Base-by-base conservation (phyloP, 495 filamentous ascomycete genomes). In the Talaromyces borbonicus region DNA sequence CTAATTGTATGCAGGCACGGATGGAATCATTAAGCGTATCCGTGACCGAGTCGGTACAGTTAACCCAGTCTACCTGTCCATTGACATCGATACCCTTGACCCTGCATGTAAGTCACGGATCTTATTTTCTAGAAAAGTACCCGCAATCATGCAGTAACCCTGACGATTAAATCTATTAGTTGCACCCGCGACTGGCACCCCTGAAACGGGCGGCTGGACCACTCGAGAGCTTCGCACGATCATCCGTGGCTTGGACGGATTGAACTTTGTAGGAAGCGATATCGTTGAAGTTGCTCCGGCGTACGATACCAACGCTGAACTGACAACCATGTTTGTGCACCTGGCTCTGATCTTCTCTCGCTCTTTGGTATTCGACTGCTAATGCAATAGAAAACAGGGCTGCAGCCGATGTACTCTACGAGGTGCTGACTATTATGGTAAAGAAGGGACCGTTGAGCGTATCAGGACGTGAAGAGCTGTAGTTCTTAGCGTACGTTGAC, bases 81-180 rank as follows among this genome's bases (percentile, higher is more conserved):
- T 94, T 32, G 88, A 95, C 54, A 93, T 94, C 47, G 88, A 95
- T 55, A 85, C 85, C 0, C 61, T 95, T 11, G 88, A 95, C 55
- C 87, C 88, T 4, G 88, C 86, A 25, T 89, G 78, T 81, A 65
- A 50, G 75, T 67, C 14, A 6, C 19, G n/a, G n/a, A n/a, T n/a
- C n/a, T n/a, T n/a, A n/a, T n/a, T n/a, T n/a, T n/a, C n/a, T n/a
- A n/a, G n/a, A n/a, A n/a, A n/a, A n/a, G n/a, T n/a, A n/a, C n/a
- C n/a, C n/a, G n/a, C n/a, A n/a, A n/a, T n/a, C n/a, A n/a, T n/a
- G n/a, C n/a, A n/a, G n/a, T n/a, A n/a, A n/a, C 4, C 19, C 40
- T 23, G 43, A 33, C 33, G 11, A 31, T 1, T 24, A 22, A 36
- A 15, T 36, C 24, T 8, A 15, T 29, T 48, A 80, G 77, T 84